A percentile compares a stretch with the other conserved stretches of the same genome.
These are phyloP conservation scores for Candida insectalens DNA, from an alignment of 805 yeast genomes.

Conservation along the genomic window DNA sequence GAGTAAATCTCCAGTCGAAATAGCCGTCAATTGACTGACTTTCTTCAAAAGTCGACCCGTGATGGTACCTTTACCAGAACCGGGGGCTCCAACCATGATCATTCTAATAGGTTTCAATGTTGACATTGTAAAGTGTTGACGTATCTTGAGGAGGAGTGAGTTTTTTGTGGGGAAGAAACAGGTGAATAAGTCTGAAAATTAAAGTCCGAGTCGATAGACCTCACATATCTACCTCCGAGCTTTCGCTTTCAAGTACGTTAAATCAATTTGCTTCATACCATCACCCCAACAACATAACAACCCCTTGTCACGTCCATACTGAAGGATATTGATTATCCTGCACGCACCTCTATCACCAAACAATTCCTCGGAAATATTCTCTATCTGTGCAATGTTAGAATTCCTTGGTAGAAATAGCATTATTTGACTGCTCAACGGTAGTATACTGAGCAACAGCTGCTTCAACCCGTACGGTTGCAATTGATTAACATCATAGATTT, in stretches of 20 bases:
- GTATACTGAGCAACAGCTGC: conserved; percentile 30
- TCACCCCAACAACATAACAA: conserved; percentile 54
- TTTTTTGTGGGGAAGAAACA: too few species aligned
- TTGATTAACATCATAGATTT: conserved; percentile 33
- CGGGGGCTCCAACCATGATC: conserved; percentile 85
- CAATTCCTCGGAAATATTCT: conserved; percentile 33
- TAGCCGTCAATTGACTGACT: conserved; percentile 42
- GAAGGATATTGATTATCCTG: not conserved
- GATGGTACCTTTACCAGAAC: conserved; percentile 91
- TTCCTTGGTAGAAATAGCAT: conserved; percentile 56
- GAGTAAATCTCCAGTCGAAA: conserved; percentile 81
- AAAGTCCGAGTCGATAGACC: too few species aligned
- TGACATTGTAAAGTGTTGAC: conserved; percentile 1
- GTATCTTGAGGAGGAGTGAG: too few species aligned
- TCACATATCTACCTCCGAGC: too few species aligned
- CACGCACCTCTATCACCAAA: conserved; percentile 25
- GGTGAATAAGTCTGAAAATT: too few species aligned
- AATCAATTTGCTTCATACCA: conserved; percentile 17
- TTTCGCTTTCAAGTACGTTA: not conserved
- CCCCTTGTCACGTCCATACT: conserved; percentile 30
- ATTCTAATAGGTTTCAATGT: conserved; percentile 49
- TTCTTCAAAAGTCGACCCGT: conserved; percentile 52
- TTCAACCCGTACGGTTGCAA: conserved; percentile 39
- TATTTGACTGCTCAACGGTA: conserved; percentile 34
- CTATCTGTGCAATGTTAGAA: conserved; percentile 40